These are phyloP conservation scores for Paramecium primaurelia DNA, from an alignment of 73 alveolate genomes.

Conservation along the genomic window DNA sequence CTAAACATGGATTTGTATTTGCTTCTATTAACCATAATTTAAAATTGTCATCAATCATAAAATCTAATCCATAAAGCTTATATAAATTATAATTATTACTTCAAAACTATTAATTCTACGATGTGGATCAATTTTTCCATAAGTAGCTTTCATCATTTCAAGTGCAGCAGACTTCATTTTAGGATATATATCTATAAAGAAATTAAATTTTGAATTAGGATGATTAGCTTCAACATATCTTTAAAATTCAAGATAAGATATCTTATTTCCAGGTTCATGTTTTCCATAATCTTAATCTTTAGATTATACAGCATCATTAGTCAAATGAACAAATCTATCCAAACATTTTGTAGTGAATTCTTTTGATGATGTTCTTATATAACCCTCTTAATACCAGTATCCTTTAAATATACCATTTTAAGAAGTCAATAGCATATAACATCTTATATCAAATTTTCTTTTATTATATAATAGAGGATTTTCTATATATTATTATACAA, in stretches of 20 bases:
- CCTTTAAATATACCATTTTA: constrained; percentile 70
- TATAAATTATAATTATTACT: background rate
- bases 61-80: constrained; percentile 58
- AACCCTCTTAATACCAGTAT: constrained; percentile 75
- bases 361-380: constrained; percentile 71
- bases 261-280: constrained; percentile 69
- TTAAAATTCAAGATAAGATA: constrained; percentile 68
- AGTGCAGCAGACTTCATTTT: constrained; percentile 65
- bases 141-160: constrained; percentile 67
- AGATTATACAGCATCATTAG: constrained; percentile 74
- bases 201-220: constrained; percentile 59
- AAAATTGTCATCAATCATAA: constrained; percentile 61
- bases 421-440: constrained; percentile 66
- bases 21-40: constrained; percentile 56
- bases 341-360: constrained; percentile 67
- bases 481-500: constrained; percentile 69
- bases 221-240: constrained; percentile 58
- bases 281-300: constrained; percentile 71
- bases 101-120: constrained; percentile 54
- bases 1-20: constrained; percentile 59
- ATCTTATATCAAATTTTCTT: constrained; percentile 75
- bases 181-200: constrained; percentile 61
- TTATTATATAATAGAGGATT: constrained; percentile 70
- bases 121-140: constrained; percentile 62
- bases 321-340: constrained; percentile 67